phyloP scores from a whole-genome alignment of 73 alveolate genomes.

The Loxodes magnus region DNA sequence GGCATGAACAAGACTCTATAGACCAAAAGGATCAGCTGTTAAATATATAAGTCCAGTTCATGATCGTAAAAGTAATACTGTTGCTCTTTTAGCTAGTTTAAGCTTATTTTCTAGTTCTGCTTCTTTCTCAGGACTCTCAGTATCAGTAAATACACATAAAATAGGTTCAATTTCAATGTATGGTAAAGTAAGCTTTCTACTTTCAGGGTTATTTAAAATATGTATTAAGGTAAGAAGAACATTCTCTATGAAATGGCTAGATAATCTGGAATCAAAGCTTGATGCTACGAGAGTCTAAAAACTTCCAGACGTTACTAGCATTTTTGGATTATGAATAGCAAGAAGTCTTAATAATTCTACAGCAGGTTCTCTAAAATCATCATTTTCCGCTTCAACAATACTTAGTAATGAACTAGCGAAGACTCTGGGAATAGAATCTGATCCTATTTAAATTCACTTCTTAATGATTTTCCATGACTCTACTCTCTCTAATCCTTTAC shows the following conservation, averaged over 20 bases:
- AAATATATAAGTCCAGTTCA: slow-evolving; percentile 11
- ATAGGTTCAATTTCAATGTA: neutral
- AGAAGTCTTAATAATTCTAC: neutral
- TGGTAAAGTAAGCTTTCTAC: neutral
- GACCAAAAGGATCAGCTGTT: slow-evolving; percentile 1
- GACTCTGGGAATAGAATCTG: slow-evolving; percentile 3
- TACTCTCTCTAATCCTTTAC: slow-evolving; percentile 13
- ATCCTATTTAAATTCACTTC: slow-evolving; percentile 6
- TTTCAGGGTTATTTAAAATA: slow-evolving; percentile 1
- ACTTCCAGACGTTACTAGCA: slow-evolving; percentile 8
- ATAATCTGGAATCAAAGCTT: slow-evolving; percentile 1
- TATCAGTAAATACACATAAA: slow-evolving; percentile 6
- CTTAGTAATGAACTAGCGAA: neutral
- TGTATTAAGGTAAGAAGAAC: neutral
- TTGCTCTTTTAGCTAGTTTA: slow-evolving; percentile 5
- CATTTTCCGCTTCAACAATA: slow-evolving; percentile 1
- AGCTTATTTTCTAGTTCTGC: slow-evolving; percentile 11
- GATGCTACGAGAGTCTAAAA: neutral
- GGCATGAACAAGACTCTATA: neutral
- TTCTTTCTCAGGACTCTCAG: slow-evolving; percentile 1
- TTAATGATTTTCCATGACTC: slow-evolving; percentile 9
- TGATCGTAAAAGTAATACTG: neutral
- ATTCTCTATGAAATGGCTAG: slow-evolving; percentile 5
- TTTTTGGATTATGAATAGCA: neutral
- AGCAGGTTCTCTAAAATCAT: slow-evolving; percentile 6